Evolutionary conservation across 2,329 filamentous ascomycete species (phyloP), one percentile per base, ranked within the genome.

Genomic region (Zopfia rhizophila): DNA sequence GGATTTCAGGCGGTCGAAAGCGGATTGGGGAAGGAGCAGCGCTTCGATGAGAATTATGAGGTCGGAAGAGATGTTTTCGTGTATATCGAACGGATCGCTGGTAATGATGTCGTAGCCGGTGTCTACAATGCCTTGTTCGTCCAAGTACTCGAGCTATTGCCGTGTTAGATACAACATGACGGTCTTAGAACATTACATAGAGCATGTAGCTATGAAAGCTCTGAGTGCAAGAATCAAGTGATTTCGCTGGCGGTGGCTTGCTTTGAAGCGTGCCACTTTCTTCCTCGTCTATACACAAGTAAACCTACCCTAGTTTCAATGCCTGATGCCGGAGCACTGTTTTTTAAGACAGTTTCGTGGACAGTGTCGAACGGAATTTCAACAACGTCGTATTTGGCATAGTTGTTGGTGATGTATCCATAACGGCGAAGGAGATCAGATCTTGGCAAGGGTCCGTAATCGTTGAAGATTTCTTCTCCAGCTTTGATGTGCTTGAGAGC

Each of bases 381-480:
- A 1, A 90, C 87, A 1, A 96, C 90, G 58, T 96, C 91, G 68
- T 91, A 91, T 28, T 86, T 79, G 7, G 84, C 76, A 60, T 96
- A 92, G 55, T 86, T 87, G 19, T 82, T 74, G 0, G 90, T 93
- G n/a, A 91, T 84, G 61, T 96, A 96, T 13, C 92, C 92, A 59
- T 96, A 96, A 11, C 91, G 81, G 24, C 92, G 81, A 8, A 96
- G 79, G 6, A 96, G 77, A 63, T 97, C 91, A 1, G 89, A 88
- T 48, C 89, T 88, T 7, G 91, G 88, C 3, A 95, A 82, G 5
- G 91, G 86, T 0, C 92, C 92, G 57, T 96, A 96, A 72, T 96
- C 92, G 68, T 96, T 96, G 65, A 92, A 83, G 13, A 96, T 83
- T 69, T 96, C 89, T 44, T 90, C 83, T 5, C 89, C 89, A 0